phyloP scores from a whole-genome alignment of 805 yeast species.

The Priceomyces melissophilus region DNA sequence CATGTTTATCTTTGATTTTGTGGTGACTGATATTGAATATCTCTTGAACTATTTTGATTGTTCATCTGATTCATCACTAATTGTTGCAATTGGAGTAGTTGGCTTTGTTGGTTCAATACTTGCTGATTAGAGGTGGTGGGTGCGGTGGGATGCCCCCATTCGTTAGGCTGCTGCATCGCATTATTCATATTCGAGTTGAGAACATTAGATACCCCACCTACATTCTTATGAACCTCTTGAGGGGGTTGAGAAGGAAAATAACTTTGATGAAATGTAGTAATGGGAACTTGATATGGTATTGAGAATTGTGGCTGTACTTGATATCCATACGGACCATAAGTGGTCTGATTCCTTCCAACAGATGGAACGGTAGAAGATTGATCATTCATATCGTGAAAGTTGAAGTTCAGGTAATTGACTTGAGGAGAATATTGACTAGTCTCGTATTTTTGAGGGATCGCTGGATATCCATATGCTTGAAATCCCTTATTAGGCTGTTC shows the following conservation, averaged over 20 bases:
- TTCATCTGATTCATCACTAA: conserved; percentile 18
- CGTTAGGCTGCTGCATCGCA: conserved; percentile 3
- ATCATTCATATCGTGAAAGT: too few relatives aligned
- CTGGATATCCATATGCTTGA: conserved; percentile 21
- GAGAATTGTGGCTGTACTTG: too few relatives aligned
- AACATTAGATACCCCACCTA: neutral
- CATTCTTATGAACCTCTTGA: neutral
- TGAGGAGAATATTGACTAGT: too few relatives aligned
- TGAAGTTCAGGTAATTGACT: too few relatives aligned
- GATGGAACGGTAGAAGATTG: too few relatives aligned
- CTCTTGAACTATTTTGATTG: conserved; percentile 11
- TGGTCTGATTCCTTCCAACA: too few relatives aligned
- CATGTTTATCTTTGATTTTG: conserved; percentile 1
- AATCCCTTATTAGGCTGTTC: conserved; percentile 14
- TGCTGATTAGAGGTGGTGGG: neutral
- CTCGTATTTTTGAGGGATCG: neutral
- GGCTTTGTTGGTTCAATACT: conserved; percentile 6
- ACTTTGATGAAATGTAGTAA: too few relatives aligned
- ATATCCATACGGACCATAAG: too few relatives aligned
- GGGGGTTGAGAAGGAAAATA: neutral
- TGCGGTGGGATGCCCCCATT: conserved; percentile 2
- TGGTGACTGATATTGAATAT: neutral
- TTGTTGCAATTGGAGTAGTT: conserved; percentile 13
- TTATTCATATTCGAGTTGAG: neutral
- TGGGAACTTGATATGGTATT: conserved; percentile 1